Base-by-base conservation (phyloP, 2,329 filamentous ascomycete species). In the Pleomassaria siparia region DNA sequence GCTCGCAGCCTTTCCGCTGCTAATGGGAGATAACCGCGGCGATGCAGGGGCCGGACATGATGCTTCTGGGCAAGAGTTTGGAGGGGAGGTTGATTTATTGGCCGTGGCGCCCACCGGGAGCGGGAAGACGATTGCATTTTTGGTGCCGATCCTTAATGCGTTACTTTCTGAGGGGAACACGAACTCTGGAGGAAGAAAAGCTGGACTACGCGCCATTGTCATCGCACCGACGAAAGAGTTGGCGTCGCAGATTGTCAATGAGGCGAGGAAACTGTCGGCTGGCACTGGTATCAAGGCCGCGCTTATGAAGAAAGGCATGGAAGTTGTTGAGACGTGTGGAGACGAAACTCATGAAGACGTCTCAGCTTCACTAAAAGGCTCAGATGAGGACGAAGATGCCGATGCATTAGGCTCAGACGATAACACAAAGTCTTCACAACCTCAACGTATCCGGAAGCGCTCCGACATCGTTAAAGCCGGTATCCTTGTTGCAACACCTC, bases 31-130 rank as follows among this genome's bases (percentile, higher is more conserved):
- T 51, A 22, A 43, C 8, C n/a, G 12, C 1, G 50, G 47, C 4
- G 26, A 28, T 5, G 13, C 13, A 8, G 16, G 8, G 15, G 22
- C 6, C 21, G 29, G 21, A 8, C 12, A 10, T 21, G 25, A 30
- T 29, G 44, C 52, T 2, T 56, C 56, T 33, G 63, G 58, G 7
- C 54, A 47, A 12, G 58, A 55, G 25, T 57, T 62, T 32, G 58
- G 54, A 26, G 60, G 63, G 4, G 74, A 76, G 11, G 76, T 92
- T 4, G 86, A 99, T 74, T 83, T 99, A 30, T 72, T 99, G 53
- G 89, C 89, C 0, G 85, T 97, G 35, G 94, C 94, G 2, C 94
- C 94, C 1, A 99, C 94, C 0, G 94, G 94, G 20, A 97, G 92
- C 68, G 94, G 94, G 36, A 99, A 99, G 77, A 99, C 94, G 0